These are phyloP conservation scores for Vigna radiata DNA, from an alignment of 306 rosid genomes.

Conservation along the genomic window DNA sequence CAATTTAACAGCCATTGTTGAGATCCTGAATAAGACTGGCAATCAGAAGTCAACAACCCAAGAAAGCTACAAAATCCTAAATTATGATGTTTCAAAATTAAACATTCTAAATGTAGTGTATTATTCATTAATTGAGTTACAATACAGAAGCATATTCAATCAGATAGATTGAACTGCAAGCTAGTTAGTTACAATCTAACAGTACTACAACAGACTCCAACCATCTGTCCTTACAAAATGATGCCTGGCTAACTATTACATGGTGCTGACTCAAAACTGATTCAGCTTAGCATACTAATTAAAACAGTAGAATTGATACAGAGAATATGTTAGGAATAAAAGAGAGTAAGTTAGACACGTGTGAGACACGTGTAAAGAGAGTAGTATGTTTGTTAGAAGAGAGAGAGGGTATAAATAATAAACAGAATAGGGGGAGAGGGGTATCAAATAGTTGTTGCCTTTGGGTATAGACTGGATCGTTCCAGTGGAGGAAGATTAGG, in stretches of 20 bases:
- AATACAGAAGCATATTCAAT: background rate
- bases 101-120: background rate
- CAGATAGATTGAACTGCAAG: background rate
- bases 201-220: background rate
- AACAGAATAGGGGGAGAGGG: too few species aligned
- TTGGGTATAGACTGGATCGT: too few species aligned
- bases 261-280: too few species aligned
- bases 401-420: too few species aligned
- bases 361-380: too few species aligned
- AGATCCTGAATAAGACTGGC: slow-evolving; percentile 69
- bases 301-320: background rate
- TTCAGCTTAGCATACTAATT: too few species aligned
- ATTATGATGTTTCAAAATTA: background rate
- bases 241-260: background rate
- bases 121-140: background rate
- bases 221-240: background rate
- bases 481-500: too few species aligned
- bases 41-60: slow-evolving; percentile 58
- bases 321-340: too few species aligned
- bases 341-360: too few species aligned
- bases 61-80: slow-evolving; percentile 44
- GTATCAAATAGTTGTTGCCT: too few species aligned
- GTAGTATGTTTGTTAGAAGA: too few species aligned
- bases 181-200: background rate
- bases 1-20: slow-evolving; percentile 57